Evolutionary conservation across 164 flowering plant species (phyloP).

Genomic region (Platanus orientalis): DNA sequence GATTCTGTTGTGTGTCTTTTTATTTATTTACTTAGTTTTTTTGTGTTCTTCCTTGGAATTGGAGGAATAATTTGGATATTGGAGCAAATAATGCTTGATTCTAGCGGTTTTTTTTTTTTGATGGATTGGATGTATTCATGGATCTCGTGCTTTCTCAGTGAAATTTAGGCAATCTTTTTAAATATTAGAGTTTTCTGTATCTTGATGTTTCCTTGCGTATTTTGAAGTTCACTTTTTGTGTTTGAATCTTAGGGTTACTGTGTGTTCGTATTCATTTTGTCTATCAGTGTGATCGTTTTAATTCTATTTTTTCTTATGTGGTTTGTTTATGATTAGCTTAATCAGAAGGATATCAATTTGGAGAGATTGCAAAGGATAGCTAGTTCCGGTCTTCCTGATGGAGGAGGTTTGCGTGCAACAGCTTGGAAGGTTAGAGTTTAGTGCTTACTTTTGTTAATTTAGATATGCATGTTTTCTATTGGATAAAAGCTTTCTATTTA

Average conservation of each 20-base stretch:
- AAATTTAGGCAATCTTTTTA: background rate
- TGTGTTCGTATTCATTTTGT: background rate
- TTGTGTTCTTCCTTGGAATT: background rate
- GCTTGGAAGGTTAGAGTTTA: slow-evolving; percentile 54
- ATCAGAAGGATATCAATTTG: slow-evolving; percentile 50
- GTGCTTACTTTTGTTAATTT: background rate
- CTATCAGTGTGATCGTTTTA: background rate
- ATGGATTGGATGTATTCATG: background rate
- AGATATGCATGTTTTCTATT: background rate
- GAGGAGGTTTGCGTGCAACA: slow-evolving; percentile 51
- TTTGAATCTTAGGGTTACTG: background rate
- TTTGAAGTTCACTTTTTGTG: background rate
- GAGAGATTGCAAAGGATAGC: slow-evolving; percentile 56
- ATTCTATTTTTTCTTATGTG: background rate
- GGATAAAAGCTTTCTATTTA: background rate
- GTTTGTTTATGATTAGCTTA: slow-evolving; percentile 28
- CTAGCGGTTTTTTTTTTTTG: background rate
- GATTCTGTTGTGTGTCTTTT: no score
- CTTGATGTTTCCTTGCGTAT: background rate
- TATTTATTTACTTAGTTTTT: background rate
- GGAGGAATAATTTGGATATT: background rate
- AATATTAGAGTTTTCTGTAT: no score
- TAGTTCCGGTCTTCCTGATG: slow-evolving; percentile 52
- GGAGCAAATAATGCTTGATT: background rate
- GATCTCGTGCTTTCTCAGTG: background rate